Base-by-base conservation (phyloP, 345 rosid species). In the Populus tremula region DNA sequence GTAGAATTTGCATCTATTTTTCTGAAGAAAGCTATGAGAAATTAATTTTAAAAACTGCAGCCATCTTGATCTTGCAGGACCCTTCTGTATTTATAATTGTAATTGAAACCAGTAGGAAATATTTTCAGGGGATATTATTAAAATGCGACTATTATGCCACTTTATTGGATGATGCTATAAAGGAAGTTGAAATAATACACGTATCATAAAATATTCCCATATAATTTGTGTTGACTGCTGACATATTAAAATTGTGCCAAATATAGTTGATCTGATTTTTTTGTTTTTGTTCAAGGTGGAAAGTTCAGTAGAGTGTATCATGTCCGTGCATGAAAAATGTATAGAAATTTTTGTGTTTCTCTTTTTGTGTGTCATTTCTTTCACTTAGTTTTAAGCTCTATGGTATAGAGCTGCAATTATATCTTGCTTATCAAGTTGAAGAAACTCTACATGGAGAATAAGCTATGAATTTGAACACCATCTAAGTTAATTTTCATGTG, bases 401-500 rank as follows among this genome's bases (percentile, higher is more conserved):
- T 27, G 69, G 33, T 29, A 45, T 36, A 65, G 18, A 5, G 14
- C 65, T 74, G 77, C 11, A 62, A 5, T 61, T 38, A 11, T 72
- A 43, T 18, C 43, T 31, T 43, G 25, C 18, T 13, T 9, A 74
- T 18, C 39, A 67, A 6, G 5, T 12, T 5, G 23, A 45, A 29
- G 67, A 74, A 64, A 49, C 16, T 7, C 25, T 27, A 47, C 29
- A 16, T 49, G 6, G 54, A 16, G 20, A 49, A 5, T 49, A 49
- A 49, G 20, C 54, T 49, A 49, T 49, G 54, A 49, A 49, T 49
- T 17, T 49, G 54, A 49, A 49, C 54, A 49, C 54, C 21, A 49
- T 49, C 54, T 49, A 49, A 49, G 54, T 68, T 50, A 77, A 61
- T 35, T 75, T 45, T 80, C 67, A 16, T 75, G 72, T 62, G 49